A percentile compares a stretch with the other conserved stretches of the same genome.
These are phyloP conservation scores for Russula dissimulans DNA, from an alignment of 768 basidiomycete species.

Conservation along the genomic window DNA sequence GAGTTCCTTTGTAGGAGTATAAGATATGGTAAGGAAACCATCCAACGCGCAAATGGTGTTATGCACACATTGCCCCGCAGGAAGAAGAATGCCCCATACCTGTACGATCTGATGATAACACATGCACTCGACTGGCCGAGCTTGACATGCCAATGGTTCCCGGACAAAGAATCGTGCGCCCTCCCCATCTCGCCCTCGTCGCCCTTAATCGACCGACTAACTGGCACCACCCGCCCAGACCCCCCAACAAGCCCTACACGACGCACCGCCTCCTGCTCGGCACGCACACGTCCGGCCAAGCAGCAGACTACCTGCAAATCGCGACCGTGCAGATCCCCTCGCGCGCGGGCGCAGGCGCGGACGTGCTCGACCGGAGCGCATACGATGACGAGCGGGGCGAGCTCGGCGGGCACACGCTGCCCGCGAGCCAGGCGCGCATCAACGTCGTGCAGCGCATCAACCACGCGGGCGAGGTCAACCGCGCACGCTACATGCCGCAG, in stretches of 20 bases:
- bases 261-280: conserved; percentile 91
- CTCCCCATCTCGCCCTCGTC: background rate
- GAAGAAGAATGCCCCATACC: conserved; percentile 96
- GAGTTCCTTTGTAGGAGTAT: conserved; percentile 48
- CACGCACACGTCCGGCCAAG: conserved; percentile 93
- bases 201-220: background rate
- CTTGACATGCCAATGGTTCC: conserved; percentile 98
- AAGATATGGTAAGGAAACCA: conserved; percentile 57
- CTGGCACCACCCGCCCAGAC: conserved; percentile 36
- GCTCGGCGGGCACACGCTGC: conserved; percentile 84
- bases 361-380: conserved; percentile 66
- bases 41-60: background rate
- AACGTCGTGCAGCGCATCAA: conserved; percentile 91
- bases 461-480: conserved; percentile 91
- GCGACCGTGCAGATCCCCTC: conserved; percentile 91
- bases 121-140: conserved; percentile 98
- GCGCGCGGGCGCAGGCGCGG: conserved; percentile 57
- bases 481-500: conserved; percentile 98
- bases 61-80: conserved; percentile 30
- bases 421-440: conserved; percentile 68
- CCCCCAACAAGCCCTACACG: conserved; percentile 87
- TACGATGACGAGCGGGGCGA: conserved; percentile 94
- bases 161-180: conserved; percentile 86
- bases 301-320: conserved; percentile 92
- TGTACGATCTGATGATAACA: conserved; percentile 95